These are phyloP conservation scores for Nevesoporus exiguus DNA, from an alignment of 768 basidiomycete genomes.

Conservation along the genomic window DNA sequence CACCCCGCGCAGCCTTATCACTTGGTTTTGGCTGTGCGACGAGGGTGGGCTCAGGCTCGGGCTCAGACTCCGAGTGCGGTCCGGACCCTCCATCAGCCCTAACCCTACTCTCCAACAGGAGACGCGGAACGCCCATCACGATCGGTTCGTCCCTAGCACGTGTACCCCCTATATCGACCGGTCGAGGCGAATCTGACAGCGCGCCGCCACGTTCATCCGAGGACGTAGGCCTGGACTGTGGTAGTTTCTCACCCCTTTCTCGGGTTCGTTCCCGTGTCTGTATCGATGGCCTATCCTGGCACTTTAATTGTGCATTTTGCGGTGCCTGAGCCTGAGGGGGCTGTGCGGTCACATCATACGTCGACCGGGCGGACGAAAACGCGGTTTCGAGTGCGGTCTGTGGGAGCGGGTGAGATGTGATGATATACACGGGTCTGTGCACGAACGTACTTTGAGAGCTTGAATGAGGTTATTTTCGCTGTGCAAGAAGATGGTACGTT, in stretches of 20 bases:
- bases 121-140: slow-evolving; percentile 10
- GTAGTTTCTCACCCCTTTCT: slow-evolving; percentile 2
- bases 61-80: slow-evolving; percentile 6
- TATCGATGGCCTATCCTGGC: background rate
- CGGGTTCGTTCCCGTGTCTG: background rate
- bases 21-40: slow-evolving; percentile 7
- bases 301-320: slow-evolving; percentile 1
- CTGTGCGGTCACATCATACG: slow-evolving; percentile 51
- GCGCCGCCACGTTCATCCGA: background rate
- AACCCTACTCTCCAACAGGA: background rate
- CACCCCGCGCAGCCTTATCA: background rate
- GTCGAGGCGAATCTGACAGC: background rate
- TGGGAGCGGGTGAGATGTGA: background rate
- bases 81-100: background rate
- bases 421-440: too few relatives aligned
- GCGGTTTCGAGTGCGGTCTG: slow-evolving; percentile 64
- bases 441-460: slow-evolving; percentile 62
- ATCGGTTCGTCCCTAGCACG: background rate
- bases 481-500: slow-evolving; percentile 91
- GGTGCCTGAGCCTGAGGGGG: slow-evolving; percentile 19
- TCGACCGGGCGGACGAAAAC: slow-evolving; percentile 71
- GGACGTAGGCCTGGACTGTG: background rate
- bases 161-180: background rate
- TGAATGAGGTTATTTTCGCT: slow-evolving; percentile 77
- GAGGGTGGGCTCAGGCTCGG: slow-evolving; percentile 18